Conservation (phyloP, 179 eudicot species). For the Corrigiola litoralis region DNA sequence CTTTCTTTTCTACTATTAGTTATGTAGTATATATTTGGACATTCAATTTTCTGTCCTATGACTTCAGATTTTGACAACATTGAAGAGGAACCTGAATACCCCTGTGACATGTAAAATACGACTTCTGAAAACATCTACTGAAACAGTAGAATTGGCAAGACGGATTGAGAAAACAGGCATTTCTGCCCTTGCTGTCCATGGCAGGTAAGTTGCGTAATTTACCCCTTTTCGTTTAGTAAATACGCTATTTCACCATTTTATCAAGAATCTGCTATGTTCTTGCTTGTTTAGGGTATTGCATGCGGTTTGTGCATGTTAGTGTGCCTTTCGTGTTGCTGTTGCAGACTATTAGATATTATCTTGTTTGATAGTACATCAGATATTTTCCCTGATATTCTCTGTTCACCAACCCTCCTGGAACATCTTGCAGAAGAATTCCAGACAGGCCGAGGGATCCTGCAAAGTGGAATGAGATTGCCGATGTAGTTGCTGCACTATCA, state of each 20-base stretch:
- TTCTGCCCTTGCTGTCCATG: slow-evolving; percentile 90
- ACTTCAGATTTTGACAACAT: slow-evolving; percentile 69
- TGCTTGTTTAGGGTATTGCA: not conserved
- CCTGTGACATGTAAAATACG: slow-evolving; percentile 88
- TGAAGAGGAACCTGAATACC: slow-evolving; percentile 68
- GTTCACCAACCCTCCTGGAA: not conserved
- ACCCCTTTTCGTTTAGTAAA: not conserved
- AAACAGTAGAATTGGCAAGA: slow-evolving; percentile 81
- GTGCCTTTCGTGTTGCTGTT: too few species aligned
- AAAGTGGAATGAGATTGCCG: slow-evolving; percentile 88
- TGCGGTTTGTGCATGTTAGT: not conserved
- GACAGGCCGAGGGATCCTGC: slow-evolving; percentile 98
- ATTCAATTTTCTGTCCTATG: too few species aligned
- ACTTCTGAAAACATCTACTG: slow-evolving; percentile 49
- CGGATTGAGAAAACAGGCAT: slow-evolving; percentile 84
- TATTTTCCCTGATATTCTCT: not conserved
- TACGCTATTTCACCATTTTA: not conserved
- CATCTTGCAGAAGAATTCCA: slow-evolving; percentile 56
- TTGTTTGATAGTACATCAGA: not conserved
- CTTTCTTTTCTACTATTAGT: slow-evolving; percentile 1
- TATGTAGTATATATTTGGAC: too few species aligned
- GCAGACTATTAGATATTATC: too few species aligned
- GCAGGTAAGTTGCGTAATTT: slow-evolving; percentile 47
- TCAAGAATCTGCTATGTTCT: not conserved
- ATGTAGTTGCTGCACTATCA: slow-evolving; percentile 76